Evolutionary conservation across 192 early-diverging fungal species (phyloP), one percentile per base, ranked within the genome.

Genomic region (Lobulomyces angularis): DNA sequence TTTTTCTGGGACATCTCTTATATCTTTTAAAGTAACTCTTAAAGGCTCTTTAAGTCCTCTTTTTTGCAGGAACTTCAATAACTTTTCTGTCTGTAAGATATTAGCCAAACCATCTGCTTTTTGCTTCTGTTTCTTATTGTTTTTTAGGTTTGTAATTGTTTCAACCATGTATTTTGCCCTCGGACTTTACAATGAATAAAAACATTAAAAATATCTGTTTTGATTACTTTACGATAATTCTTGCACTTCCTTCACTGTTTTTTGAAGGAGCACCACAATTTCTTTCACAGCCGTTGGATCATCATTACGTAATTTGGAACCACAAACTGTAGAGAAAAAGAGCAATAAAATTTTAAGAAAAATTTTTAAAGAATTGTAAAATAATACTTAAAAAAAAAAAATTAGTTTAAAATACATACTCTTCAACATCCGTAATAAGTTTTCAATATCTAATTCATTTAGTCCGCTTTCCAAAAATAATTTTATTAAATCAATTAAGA

Each of bases 151-250:
- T 27, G 75, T 77, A 28, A 98, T 64, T n/a, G 81, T 90, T 56
- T 98, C 94, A 25, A 96, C 56, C 88, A 98, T 86, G 54, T 93
- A 98, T 54, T 83, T 83, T 37, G 77, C 71, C 33, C 94, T 77
- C 25, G 61, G 38, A 14, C 55, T 56, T 27, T 25, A 12, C 31
- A 12, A 24, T 12, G 28, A 37, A 11, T 18, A 46, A 27, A 43
- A 7, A 14, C 8, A 46, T 45, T 0, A 46, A 8, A 16, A 59
- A 29, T 28, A n/a, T n/a, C 4, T 14, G 55, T 5, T 51, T 3
- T 1, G 31, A 46, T 34, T 68, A 76, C 67, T 48, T 50, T 8
- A 74, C 19, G n/a, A 41, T 55, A 4, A 27, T 33, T 4, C 38
- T 39, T 70, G 60, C 22, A 57, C 43, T 37, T 79, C 67, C 2